A percentile compares a stretch with the other conserved stretches of the same genome.
Evolutionary conservation across 2,329 filamentous ascomycete genomes (phyloP).

Genomic region (Rugonectria rugulosa): DNA sequence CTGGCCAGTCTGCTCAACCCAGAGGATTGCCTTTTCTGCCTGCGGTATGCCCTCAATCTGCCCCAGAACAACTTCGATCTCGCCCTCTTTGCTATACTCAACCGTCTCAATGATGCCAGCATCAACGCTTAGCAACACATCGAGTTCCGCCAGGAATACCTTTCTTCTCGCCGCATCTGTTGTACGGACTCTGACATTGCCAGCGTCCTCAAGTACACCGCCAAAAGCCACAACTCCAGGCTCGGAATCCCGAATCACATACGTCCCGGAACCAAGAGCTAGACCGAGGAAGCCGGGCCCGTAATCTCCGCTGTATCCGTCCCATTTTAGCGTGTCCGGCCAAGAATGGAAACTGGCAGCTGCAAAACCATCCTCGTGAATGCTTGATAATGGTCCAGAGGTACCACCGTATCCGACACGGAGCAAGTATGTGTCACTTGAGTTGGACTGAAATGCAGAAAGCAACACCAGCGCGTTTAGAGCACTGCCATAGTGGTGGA

Average conservation of each 20-base stretch:
- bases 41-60: not conserved
- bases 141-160: not conserved
- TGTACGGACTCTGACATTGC: not conserved
- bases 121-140: not conserved
- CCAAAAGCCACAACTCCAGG: slow-evolving; percentile 60
- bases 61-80: not conserved
- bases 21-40: not conserved
- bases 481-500: slow-evolving; percentile 68
- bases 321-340: slow-evolving; percentile 63
- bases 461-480: slow-evolving; percentile 65
- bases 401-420: slow-evolving; percentile 63
- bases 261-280: slow-evolving; percentile 57
- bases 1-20: not conserved
- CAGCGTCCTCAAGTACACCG: slow-evolving; percentile 37
- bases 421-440: slow-evolving; percentile 57
- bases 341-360: slow-evolving; percentile 64
- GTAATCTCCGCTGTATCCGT: slow-evolving; percentile 65
- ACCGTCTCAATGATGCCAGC: not conserved
- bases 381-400: slow-evolving; percentile 61
- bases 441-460: slow-evolving; percentile 55
- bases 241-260: slow-evolving; percentile 53
- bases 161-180: not conserved
- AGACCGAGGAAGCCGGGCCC: slow-evolving; percentile 62
- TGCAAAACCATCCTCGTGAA: slow-evolving; percentile 62
- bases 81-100: not conserved